These are phyloP conservation scores for Chaetomium fimeti DNA, from an alignment of 495 filamentous ascomycete species.

Conservation along the genomic window DNA sequence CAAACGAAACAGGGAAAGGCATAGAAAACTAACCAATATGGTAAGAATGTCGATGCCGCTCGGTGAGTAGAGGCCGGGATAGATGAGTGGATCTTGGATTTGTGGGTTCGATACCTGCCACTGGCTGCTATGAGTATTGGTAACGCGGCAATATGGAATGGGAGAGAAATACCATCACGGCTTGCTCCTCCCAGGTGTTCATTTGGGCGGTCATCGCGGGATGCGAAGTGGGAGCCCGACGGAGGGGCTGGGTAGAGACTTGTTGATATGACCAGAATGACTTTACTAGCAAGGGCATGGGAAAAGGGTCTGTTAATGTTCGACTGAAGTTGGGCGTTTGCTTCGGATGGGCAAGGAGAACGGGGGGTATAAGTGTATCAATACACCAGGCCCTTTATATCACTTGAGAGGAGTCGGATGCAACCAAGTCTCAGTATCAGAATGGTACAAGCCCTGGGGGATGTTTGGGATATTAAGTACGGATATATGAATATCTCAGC, in stretches of 20 bases:
- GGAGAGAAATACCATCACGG: constrained; percentile 24
- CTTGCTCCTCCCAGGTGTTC: constrained; percentile 33
- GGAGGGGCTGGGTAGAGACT: not conserved
- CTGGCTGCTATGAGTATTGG: not conserved
- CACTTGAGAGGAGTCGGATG: no score
- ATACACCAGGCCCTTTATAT: not conserved
- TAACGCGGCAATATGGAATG: not conserved
- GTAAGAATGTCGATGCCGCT: constrained; percentile 49
- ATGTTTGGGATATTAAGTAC: not conserved
- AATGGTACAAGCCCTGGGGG: no score
- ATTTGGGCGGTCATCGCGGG: constrained; percentile 15
- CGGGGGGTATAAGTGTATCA: not conserved
- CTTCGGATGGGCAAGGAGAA: not conserved
- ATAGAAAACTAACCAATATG: constrained; percentile 46
- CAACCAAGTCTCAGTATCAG: no score
- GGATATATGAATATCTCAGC: not conserved
- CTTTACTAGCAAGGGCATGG: not conserved
- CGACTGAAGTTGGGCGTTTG: not conserved
- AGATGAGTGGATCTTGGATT: constrained; percentile 42
- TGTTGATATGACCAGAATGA: not conserved
- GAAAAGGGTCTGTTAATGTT: not conserved
- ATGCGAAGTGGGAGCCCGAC: constrained; percentile 1
- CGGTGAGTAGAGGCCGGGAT: constrained; percentile 48
- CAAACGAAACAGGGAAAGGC: no score
- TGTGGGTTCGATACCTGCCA: constrained; percentile 11